Evolutionary conservation across 257 asterid species (phyloP), one percentile per base, ranked within the genome.

Genomic region (Plantago ovata): DNA sequence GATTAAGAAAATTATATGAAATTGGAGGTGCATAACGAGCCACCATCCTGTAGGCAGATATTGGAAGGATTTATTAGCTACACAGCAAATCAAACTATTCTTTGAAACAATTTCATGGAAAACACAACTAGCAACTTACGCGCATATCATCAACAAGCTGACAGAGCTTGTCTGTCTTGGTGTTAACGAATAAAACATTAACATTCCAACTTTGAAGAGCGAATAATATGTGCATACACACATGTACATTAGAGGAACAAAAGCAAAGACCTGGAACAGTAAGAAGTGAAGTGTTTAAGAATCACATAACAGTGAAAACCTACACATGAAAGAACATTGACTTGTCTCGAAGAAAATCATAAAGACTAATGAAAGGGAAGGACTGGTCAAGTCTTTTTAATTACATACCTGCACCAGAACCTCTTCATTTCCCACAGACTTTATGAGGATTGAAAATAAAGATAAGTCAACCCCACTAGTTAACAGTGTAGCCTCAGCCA

Each of bases 21-120:
- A 93, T 81, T 48, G 99, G 94, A 66, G 99, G 99, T 7, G 97
- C 99, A 71, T 93, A 93, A 46, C 99, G 93, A 72, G 97, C 99
- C 75, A 93, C 90, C 97, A 89, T 84, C 87, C 99, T 93, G 94
- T 49, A 18, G 38, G 60, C 66, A 77, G 58, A 72, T 40, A 38
- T 50, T 62, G 48, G 68, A 68, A 60, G 52, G 13, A 51, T 43
- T 15, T 50, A 23, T 44, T 32, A 61, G 58, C 41, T 49, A 53
- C 9, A 55, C 3, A 14, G 32, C 68, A 32, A 13, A 40, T 45
- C 46, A 46, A 16, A 40, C 23, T 19, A 48, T 51, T 20, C 8
- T 61, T 22, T 41, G 32, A 22, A 69, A 36, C 46, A 32, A 62
- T 36, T 43, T 47, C 40, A 50, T 32, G 20, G 21, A 67, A 50